A percentile compares a stretch with the other conserved stretches of the same genome.
These are phyloP conservation scores for Metschnikowia peoriensis DNA, from an alignment of 805 yeast genomes.

Conservation along the genomic window DNA sequence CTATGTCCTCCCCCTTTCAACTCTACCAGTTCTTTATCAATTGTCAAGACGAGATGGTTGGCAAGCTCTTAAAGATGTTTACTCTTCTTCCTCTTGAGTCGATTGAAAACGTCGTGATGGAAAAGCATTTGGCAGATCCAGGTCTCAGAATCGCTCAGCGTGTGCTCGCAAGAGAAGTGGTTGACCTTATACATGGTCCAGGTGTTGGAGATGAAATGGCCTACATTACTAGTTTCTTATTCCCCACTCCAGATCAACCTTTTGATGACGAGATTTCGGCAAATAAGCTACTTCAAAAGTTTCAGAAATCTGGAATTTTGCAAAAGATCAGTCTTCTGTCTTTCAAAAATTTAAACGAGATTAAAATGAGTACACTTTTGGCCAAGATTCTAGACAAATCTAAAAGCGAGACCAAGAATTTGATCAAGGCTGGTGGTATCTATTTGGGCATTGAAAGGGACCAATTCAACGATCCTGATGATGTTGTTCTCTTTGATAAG, in stretches of 20 bases:
- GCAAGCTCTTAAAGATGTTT: constrained; percentile 65
- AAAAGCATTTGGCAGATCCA: constrained; percentile 56
- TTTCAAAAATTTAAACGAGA: constrained; percentile 26
- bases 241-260: constrained; percentile 53
- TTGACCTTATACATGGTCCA: constrained; percentile 82
- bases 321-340: constrained; percentile 29
- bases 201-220: constrained; percentile 71
- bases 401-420: constrained; percentile 57
- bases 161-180: constrained; percentile 76
- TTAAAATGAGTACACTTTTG: constrained; percentile 54
- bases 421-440: constrained; percentile 69
- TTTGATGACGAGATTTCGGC: constrained; percentile 46
- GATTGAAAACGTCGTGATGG: constrained; percentile 50
- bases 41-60: constrained; percentile 73
- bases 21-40: constrained; percentile 84
- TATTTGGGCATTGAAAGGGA: constrained; percentile 62
- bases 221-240: constrained; percentile 63
- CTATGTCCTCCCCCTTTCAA: constrained; percentile 75
- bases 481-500: constrained; percentile 45
- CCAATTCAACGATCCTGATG: constrained; percentile 50
- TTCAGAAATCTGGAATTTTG: constrained; percentile 57
- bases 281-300: constrained; percentile 52
- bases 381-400: constrained; percentile 48
- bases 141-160: constrained; percentile 70
- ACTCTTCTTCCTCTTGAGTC: constrained; percentile 69